Conservation (phyloP, 1,284 basidiomycete genomes). For the Rhodotorula sp. region DNA sequence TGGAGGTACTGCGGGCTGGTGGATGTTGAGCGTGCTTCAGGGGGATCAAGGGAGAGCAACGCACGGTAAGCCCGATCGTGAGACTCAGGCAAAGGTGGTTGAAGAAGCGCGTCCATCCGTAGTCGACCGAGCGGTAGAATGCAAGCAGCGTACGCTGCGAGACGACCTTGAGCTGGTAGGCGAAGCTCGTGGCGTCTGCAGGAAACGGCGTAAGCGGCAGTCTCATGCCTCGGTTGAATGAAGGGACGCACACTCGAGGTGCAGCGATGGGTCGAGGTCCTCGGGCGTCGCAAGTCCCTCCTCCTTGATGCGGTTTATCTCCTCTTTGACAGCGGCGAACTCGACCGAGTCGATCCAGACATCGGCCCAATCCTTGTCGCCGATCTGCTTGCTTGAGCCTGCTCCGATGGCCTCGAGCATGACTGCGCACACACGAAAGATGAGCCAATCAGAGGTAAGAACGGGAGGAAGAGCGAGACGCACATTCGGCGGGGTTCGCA, state of each 20-base stretch:
- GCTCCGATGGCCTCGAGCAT: constrained; percentile 52
- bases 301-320: constrained; percentile 55
- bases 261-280: constrained; percentile 45
- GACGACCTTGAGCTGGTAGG: neutral
- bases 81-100: constrained; percentile 61
- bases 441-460: neutral
- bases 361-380: constrained; percentile 51
- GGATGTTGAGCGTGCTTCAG: constrained; percentile 42
- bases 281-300: constrained; percentile 52
- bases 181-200: neutral
- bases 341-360: constrained; percentile 50
- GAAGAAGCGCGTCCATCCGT: constrained; percentile 49
- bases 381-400: constrained; percentile 47
- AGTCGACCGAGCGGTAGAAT: neutral
- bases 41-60: constrained; percentile 40
- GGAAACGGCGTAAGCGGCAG: too few relatives aligned
- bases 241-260: constrained; percentile 14
- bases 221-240: rapidly evolving
- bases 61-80: constrained; percentile 65
- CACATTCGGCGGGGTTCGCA: constrained; percentile 33
- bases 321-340: constrained; percentile 48
- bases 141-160: neutral
- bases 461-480: neutral
- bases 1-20: constrained; percentile 69
- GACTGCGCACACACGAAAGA: neutral